Base-by-base conservation (phyloP, 257 asterid genomes). In the Capsicum pubescens region DNA sequence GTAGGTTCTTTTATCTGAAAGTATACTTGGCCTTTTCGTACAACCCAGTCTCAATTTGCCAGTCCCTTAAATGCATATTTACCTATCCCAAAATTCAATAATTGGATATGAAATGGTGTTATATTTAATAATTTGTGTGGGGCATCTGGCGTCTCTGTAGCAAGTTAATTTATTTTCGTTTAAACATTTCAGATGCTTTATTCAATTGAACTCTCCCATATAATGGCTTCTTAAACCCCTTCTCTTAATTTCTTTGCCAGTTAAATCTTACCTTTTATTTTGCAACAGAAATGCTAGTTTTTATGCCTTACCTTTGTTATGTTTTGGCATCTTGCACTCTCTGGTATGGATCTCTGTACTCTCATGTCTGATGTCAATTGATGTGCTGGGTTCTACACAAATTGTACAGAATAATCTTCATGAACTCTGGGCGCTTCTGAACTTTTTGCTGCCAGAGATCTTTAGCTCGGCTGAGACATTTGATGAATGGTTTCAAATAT, bases 381-480 rank as follows among this genome's bases (percentile, higher is more conserved):
- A 77, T 82, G 83, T 70, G 52, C 11, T 82, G 63, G 61, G 56
- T 3, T 81, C 76, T 48, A 60, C 52, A 70, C 82, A 35, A 69
- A 17, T 56, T 83, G 56, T 83, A 92, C 98, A 97, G 99, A 97
- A 97, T 92, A 97, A 97, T 89, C 99, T 97, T 88, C 99, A 97
- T 86, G 99, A 97, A 74, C 99, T 97, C 36, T 95, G 99, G 99
- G 92, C 99, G 36, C 99, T 97, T 61, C 94, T 97, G 74, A 97
- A 97, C 92, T 97, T 97, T 86, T 88, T 97, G 87, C 99, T 97
- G 81, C 99, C 99, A 15, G 99, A 97, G 91, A 97, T 97, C 89
- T 97, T 97, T 87, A 97, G 99, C 88, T 97, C 99, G 54, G 96
- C 99, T 79, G 99, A 97, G 91, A 95, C 99, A 42, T 97, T 97